A percentile compares a stretch with the other conserved stretches of the same genome.
These are phyloP conservation scores for Ceratorhiza oryzae-sativae DNA, from an alignment of 1,284 basidiomycete species.

Conservation along the genomic window DNA sequence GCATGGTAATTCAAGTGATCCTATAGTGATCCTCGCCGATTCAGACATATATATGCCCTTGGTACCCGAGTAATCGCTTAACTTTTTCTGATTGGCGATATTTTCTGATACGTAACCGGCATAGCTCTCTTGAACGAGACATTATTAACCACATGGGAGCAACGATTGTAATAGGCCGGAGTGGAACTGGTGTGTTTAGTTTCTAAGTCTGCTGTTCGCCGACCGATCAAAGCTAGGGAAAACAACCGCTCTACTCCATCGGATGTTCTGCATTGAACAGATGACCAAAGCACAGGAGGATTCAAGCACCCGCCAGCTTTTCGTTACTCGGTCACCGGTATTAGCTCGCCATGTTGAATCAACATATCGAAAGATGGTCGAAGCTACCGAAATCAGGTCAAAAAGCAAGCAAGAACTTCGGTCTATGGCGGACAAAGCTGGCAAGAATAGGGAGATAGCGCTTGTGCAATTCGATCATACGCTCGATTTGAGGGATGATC, in stretches of 20 bases:
- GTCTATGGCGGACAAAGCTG: not conserved
- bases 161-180: not conserved
- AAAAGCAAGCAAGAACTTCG: not conserved
- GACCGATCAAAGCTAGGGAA: not conserved
- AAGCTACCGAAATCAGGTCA: not conserved
- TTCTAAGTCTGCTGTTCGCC: not conserved
- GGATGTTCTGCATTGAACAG: not conserved
- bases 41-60: not conserved
- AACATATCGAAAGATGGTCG: not conserved
- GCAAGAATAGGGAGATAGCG: not conserved
- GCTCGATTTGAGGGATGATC: not conserved
- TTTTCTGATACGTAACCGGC: not conserved
- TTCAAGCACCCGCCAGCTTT: not conserved
- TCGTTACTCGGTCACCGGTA: not conserved
- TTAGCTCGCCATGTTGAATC: conserved; percentile 4
- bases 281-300: not conserved
- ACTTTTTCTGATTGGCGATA: not conserved
- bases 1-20: not conserved
- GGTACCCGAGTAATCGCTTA: not conserved
- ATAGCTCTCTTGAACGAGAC: not conserved
- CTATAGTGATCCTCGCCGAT: not conserved
- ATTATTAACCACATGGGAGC: not conserved
- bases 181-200: not conserved
- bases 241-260: conserved; percentile 3
- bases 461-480: not conserved